Base-by-base conservation (phyloP, 2,329 filamentous ascomycete species). In the Sordariomycetes sp. region DNA sequence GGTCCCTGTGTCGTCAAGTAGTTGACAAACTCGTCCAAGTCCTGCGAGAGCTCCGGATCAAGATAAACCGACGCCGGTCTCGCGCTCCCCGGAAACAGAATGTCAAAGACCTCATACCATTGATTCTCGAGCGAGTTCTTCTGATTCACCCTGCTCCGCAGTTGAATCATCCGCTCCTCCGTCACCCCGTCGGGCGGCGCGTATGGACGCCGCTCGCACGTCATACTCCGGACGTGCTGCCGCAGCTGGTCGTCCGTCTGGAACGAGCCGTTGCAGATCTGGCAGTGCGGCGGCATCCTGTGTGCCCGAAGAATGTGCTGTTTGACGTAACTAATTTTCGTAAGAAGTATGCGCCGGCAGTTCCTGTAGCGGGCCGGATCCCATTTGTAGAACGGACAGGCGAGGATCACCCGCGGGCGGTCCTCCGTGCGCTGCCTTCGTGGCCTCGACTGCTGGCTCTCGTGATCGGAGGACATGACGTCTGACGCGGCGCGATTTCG, bases 251-350 rank as follows among this genome's bases (percentile, higher is more conserved):
- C 58, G 13, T 59, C 58, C 2, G 53, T 60, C 15, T 51, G 42
- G 52, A 64, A 65, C 24, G 57, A 24, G 17, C 52, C 22, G 52
- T 62, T 59, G 42, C 64, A 65, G 13, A 61, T 54, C n/a, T 61
- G 58, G 50, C 64, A 65, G 45, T 63, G 63, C 24, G 58, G 57
- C 2, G 63, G 62, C 45, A 59, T 62, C 25, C 58, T 60, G 36
- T 65, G 64, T 25, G 57, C 60, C 10, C 64, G 62, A 13, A 60
- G 57, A 2, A 63, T 59, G 34, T 66, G 64, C 32, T 66, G 64
- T 54, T 66, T 66, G 8, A 66, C 63, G 35, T 66, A 64, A n/a
- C 60, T 62, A 10, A 65, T 62, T 45, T 63, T 62, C 15, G 59
- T 60, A 8, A 66, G 56, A 3, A 62, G 57, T 32, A 62, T 62